These are phyloP conservation scores for Phytophthora podocarpi DNA, from an alignment of 352 stramenopile species.

Conservation along the genomic window DNA sequence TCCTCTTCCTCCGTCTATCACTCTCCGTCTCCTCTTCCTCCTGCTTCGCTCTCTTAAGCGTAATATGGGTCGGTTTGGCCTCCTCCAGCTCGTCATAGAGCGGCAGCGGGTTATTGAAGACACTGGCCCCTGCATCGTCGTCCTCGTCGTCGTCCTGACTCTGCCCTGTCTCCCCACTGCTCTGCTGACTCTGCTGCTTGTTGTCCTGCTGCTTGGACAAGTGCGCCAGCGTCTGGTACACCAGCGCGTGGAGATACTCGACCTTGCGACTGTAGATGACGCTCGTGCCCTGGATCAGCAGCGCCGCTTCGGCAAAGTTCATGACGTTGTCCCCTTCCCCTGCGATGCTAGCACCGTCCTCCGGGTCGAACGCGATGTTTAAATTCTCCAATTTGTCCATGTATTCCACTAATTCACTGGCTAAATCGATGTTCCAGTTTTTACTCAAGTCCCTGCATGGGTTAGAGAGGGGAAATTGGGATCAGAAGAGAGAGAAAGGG, in stretches of 20 bases:
- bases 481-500: not conserved
- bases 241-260: slow-evolving; percentile 93
- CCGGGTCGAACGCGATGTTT: slow-evolving; percentile 68
- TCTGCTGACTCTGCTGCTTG: slow-evolving; percentile 18
- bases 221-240: slow-evolving; percentile 91
- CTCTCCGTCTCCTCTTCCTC: slow-evolving; percentile 20
- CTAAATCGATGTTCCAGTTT: slow-evolving; percentile 93
- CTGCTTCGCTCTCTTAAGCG: slow-evolving; percentile 41
- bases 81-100: slow-evolving; percentile 71
- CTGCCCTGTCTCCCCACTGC: slow-evolving; percentile 21
- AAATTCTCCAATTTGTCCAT: slow-evolving; percentile 86
- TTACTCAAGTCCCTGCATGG: slow-evolving; percentile 86
- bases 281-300: slow-evolving; percentile 93
- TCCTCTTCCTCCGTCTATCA: slow-evolving; percentile 20
- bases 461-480: not conserved
- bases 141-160: slow-evolving; percentile 29
- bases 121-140: slow-evolving; percentile 29
- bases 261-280: slow-evolving; percentile 96
- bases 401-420: slow-evolving; percentile 90
- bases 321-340: slow-evolving; percentile 40
- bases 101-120: slow-evolving; percentile 65
- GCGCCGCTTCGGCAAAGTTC: slow-evolving; percentile 94
- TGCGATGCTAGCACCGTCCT: slow-evolving; percentile 35
- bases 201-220: slow-evolving; percentile 64
- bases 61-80: slow-evolving; percentile 54